Evolutionary conservation across 805 yeast species (phyloP), one percentile per base, ranked within the genome.

Genomic region (Alloascoidea africana): DNA sequence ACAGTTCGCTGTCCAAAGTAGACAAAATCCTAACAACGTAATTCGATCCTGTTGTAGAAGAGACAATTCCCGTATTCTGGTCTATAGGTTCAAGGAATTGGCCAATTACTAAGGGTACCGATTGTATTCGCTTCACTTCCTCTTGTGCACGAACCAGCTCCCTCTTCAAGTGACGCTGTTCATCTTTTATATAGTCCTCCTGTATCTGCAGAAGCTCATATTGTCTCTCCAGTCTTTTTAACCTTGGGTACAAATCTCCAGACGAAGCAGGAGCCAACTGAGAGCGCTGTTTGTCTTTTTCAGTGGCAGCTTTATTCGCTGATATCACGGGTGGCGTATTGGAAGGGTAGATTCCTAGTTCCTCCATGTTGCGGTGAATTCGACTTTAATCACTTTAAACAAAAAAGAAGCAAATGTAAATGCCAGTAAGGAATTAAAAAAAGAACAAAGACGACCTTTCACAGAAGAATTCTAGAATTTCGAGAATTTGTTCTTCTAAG

Each of bases 21-120:
- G 96, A 85, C 44, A 91, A 67, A 41, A 93, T 89, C 52, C 95
- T 73, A 30, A 93, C 99, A 19, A 91, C 97, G 52, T 89, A 91
- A 57, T 86, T 91, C 45, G 96, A 86, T 14, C 98, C 98, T 2
- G 98, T 91, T 17, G 99, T 91, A 14, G 95, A 83, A 11, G 96
- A 84, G 13, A 91, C 97, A 50, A 91, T 91, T 44, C 96, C 98
- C 3, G 95, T 84, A 48, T 83, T 78, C 56, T 87, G 91, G 59
- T 91, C 99, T 48, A 91, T 87, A 41, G 97, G 96, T 58, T 91
- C 98, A 48, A 91, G 67, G 52, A 91, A 93, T 61, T 91, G 98
- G 16, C 99, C 99, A 58, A 91, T 91, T 13, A 91, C 99, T 46
- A 93, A 68, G 13, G 98, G 98, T 37, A 91, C 98, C 2, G 96